Percentiles rank a stretch among this genome's conserved stretches.
phyloP scores from a whole-genome alignment of 805 yeast species.

The Teunomyces stri region DNA sequence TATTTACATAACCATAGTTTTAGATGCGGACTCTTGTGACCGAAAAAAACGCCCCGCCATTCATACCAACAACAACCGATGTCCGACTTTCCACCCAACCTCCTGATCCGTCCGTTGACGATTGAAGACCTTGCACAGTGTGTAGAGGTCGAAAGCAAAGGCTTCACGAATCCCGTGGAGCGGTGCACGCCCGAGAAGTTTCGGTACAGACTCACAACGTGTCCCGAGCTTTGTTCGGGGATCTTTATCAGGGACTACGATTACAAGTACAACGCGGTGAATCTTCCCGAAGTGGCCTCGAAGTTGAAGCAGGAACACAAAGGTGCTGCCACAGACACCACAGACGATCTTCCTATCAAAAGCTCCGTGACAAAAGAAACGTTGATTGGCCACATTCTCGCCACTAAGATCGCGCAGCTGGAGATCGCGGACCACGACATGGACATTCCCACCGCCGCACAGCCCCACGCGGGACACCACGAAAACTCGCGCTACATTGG shows the following conservation, averaged over 20 bases:
- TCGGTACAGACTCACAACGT: conserved; percentile 66
- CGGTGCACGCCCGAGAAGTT: conserved; percentile 62
- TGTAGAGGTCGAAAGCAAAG: conserved; percentile 56
- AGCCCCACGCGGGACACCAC: conserved; percentile 55
- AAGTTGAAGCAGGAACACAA: conserved; percentile 17
- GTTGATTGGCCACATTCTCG: conserved; percentile 77
- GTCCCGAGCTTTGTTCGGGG: conserved; percentile 92
- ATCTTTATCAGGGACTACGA: conserved; percentile 72
- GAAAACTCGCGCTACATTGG: conserved; percentile 76
- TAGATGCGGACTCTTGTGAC: background rate
- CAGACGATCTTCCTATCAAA: conserved; percentile 42
- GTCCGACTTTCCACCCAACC: conserved; percentile 47
- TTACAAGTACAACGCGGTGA: conserved; percentile 41
- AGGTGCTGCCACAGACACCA: conserved; percentile 21
- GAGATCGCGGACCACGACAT: conserved; percentile 57
- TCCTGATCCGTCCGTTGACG: conserved; percentile 66
- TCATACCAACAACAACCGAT: conserved; percentile 14
- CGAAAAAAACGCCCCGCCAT: background rate
- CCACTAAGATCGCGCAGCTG: conserved; percentile 61
- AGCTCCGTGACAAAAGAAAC: conserved; percentile 56
- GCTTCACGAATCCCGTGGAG: conserved; percentile 65
- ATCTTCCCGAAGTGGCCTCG: conserved; percentile 41
- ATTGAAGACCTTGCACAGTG: conserved; percentile 69
- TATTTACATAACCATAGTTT: no score
- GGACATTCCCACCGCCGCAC: conserved; percentile 49